Percentiles rank a stretch among this genome's conserved stretches.
phyloP scores from a whole-genome alignment of 306 rosid species.

The Citrullus amarus region DNA sequence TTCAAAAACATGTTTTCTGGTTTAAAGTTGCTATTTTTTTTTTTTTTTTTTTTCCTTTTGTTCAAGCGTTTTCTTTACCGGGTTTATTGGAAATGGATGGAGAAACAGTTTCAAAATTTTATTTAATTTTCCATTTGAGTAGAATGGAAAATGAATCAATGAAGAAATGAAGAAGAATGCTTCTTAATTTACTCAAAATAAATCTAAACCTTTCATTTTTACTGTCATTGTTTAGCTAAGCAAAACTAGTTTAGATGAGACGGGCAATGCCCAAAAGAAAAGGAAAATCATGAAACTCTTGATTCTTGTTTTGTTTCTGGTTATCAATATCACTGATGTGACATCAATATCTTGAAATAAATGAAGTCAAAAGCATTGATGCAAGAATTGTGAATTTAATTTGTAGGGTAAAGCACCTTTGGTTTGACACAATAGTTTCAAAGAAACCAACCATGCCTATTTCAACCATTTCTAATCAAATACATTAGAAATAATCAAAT shows the following conservation, averaged over 20 bases:
- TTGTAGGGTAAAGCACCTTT: neutral
- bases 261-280: neutral
- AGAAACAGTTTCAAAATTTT: constrained; percentile 17
- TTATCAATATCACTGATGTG: constrained; percentile 1
- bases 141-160: neutral
- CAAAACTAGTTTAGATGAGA: neutral
- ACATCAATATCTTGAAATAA: neutral
- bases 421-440: neutral
- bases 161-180: constrained; percentile 13
- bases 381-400: neutral
- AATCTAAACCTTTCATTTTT: too few relatives aligned
- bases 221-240: neutral
- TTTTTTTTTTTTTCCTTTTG: constrained; percentile 12
- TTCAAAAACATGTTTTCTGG: neutral
- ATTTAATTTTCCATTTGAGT: constrained; percentile 24
- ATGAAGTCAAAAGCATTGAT: neutral
- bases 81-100: constrained; percentile 14
- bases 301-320: neutral
- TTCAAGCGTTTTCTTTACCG: neutral
- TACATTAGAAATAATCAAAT: neutral
- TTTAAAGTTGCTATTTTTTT: neutral
- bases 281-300: neutral
- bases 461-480: neutral
- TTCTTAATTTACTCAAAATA: constrained; percentile 26
- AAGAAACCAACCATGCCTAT: neutral